Percentiles rank a stretch among this genome's conserved stretches.
These are phyloP conservation scores for Geotrichum bryndzae DNA, from an alignment of 1,139 yeast genomes.

Conservation along the genomic window DNA sequence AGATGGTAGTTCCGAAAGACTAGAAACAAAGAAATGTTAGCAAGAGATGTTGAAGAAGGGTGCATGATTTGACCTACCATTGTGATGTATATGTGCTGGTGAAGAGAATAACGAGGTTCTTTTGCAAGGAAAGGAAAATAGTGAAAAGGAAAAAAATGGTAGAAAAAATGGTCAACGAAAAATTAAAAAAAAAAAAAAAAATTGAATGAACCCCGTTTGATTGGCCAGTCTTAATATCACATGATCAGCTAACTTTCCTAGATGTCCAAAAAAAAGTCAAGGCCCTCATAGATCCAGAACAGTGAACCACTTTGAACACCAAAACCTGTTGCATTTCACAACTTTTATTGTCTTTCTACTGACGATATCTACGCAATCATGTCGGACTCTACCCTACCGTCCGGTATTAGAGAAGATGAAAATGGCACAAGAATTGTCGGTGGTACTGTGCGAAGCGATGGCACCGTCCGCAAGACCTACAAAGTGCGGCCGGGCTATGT, in stretches of 20 bases:
- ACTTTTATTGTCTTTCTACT: not conserved
- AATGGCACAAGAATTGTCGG: slow-evolving; percentile 30
- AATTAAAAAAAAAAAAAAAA: not conserved
- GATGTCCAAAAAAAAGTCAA: not conserved
- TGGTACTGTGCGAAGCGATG: slow-evolving; percentile 37
- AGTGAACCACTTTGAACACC: too few species aligned
- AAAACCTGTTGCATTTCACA: not conserved
- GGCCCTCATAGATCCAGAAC: not conserved
- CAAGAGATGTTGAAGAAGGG: not conserved
- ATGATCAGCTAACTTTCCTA: not conserved
- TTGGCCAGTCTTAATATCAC: slow-evolving; percentile 4
- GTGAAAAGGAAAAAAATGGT: not conserved
- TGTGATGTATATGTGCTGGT: not conserved
- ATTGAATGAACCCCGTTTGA: slow-evolving; percentile 7
- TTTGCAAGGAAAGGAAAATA: not conserved
- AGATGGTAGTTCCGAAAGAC: slow-evolving; percentile 49
- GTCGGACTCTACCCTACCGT: slow-evolving; percentile 2
- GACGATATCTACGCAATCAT: not conserved
- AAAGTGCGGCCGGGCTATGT: slow-evolving; percentile 39
- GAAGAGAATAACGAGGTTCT: not conserved
- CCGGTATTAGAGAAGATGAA: slow-evolving; percentile 16
- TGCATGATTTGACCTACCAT: not conserved
- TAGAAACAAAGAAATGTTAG: slow-evolving; percentile 10
- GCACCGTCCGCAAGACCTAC: slow-evolving; percentile 34
- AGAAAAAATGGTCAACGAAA: not conserved